Percentiles rank a stretch among this genome's conserved stretches.
These are phyloP conservation scores for Aspergillus spinulosporus DNA, from an alignment of 2,329 filamentous ascomycete species.

Conservation along the genomic window DNA sequence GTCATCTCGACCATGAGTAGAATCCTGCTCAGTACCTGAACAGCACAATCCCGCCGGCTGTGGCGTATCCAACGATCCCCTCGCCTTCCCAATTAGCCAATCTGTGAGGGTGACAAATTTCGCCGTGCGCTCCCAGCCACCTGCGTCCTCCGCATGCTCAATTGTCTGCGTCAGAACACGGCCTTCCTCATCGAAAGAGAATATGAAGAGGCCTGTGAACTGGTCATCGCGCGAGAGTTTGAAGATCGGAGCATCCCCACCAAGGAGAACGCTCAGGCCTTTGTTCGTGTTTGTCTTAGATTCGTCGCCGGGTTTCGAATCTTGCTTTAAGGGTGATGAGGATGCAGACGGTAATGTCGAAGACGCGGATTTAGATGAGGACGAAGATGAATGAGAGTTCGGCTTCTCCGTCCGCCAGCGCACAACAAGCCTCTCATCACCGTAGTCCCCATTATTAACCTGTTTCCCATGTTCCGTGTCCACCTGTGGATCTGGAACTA, in stretches of 20 bases:
- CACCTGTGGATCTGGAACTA: conserved; percentile 30
- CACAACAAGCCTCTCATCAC: conserved; percentile 79
- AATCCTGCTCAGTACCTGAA: conserved; percentile 25
- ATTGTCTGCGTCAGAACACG: conserved; percentile 86
- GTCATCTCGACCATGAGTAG: background rate
- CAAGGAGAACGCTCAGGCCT: conserved; percentile 50
- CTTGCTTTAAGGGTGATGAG: conserved; percentile 12
- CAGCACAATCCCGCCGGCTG: conserved; percentile 24
- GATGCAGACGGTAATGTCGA: background rate
- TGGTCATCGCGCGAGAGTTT: conserved; percentile 64
- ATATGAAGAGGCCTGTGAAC: conserved; percentile 90
- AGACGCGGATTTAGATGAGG: background rate
- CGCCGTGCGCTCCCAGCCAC: conserved; percentile 79
- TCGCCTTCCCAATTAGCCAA: conserved; percentile 83
- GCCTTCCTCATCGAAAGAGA: conserved; percentile 89
- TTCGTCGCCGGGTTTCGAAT: conserved; percentile 5
- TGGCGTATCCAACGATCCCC: conserved; percentile 43
- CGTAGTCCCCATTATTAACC: conserved; percentile 23
- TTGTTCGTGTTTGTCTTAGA: conserved; percentile 37
- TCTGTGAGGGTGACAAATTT: conserved; percentile 90
- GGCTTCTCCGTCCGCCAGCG: conserved; percentile 71
- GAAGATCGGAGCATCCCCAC: conserved; percentile 53
- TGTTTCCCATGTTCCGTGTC: conserved; percentile 33
- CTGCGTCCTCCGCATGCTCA: conserved; percentile 83
- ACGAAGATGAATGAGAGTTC: conserved; percentile 18